Evolutionary conservation across 2,329 filamentous ascomycete species (phyloP).

Genomic region (Clonostachys rosea): DNA sequence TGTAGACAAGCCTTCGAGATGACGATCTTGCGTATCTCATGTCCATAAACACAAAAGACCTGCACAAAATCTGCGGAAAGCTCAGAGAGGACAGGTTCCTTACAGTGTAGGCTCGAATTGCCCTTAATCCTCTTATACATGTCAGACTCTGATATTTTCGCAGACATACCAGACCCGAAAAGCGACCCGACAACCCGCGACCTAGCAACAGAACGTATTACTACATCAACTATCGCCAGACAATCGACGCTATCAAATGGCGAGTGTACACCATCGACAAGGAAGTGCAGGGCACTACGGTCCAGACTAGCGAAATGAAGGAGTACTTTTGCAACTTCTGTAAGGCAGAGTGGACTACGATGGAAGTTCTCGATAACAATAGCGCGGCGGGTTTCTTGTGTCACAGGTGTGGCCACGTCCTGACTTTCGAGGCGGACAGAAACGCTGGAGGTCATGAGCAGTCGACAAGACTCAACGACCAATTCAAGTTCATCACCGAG

Average conservation of each 20-base stretch:
- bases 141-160: conserved; percentile 15
- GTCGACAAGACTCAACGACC: conserved; percentile 69
- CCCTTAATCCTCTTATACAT: not conserved
- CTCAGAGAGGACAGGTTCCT: conserved; percentile 84
- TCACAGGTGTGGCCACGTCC: conserved; percentile 65
- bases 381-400: conserved; percentile 74
- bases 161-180: conserved; percentile 62
- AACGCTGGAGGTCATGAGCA: conserved; percentile 68
- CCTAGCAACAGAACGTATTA: conserved; percentile 89
- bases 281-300: conserved; percentile 78
- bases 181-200: conserved; percentile 75
- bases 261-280: conserved; percentile 85
- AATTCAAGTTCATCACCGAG: conserved; percentile 74
- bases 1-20: conserved; percentile 66
- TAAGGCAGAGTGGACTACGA: conserved; percentile 78
- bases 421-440: conserved; percentile 63
- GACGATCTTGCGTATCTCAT: conserved; percentile 85
- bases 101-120: conserved; percentile 61
- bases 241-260: conserved; percentile 96
- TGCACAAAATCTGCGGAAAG: conserved; percentile 83
- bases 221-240: conserved; percentile 91
- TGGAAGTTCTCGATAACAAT: conserved; percentile 80
- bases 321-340: conserved; percentile 85
- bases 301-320: conserved; percentile 80
- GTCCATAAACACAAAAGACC: conserved; percentile 84